Evolutionary conservation across 2,329 filamentous ascomycete species (phyloP), one percentile per base, ranked within the genome.

Genomic region (Neofusicoccum cordaticola): DNA sequence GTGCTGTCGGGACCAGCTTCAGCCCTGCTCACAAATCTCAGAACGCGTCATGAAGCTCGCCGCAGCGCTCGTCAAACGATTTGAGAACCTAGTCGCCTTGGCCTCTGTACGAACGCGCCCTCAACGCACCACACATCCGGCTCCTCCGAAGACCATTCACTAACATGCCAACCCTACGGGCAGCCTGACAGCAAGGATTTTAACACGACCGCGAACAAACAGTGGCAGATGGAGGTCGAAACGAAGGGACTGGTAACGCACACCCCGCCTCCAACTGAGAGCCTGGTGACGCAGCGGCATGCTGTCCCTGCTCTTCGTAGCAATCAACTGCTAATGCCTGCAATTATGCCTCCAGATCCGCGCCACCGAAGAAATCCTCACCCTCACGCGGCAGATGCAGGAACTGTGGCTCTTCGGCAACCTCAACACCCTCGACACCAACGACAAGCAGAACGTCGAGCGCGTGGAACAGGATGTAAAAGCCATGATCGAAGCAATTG

Each of bases 401-500:
- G 87, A 90, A 71, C 80, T 86, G 22, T 90, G 88, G 88, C 78
- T 89, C 5, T 89, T 88, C 69, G 88, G 88, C 2, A 85, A 85
- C 65, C 79, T 90, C 48, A 82, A 88, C 64, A 88, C 85, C 0
- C 72, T 88, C 1, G 67, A 58, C 31, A 35, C 48, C 12, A 63
- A 56, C 19, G 61, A 45, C 27, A 63, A 63, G 31, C 48, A 63
- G 50, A 63, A 27, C 31, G 31, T 48, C 12, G 76, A 71, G 66
- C 73, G 73, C 66, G 74, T 82, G 37, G 83, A 85, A 67, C 75
- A 77, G 58, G 79, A 82, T 69, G 81, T 80, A 9, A 75, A 70
- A 62, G 77, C 74, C n/a, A 80, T 86, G 4, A 78, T 79, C 52
- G 77, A 78, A 63, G 74, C 80, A 15, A 69, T 85, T 61, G 74